Evolutionary conservation across 1,139 yeast genomes (phyloP).

Genomic region (Scheffersomyces titani): DNA sequence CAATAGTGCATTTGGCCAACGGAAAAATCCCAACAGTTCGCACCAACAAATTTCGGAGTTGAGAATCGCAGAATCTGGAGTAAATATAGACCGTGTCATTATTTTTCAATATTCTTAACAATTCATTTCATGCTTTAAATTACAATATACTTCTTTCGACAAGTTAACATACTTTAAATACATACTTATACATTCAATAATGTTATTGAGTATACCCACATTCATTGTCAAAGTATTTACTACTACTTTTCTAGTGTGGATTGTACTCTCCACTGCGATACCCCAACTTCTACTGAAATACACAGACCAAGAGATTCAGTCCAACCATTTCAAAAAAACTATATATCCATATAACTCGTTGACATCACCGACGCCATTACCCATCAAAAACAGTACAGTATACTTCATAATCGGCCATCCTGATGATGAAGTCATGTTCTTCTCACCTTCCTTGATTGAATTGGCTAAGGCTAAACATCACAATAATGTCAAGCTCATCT

Average conservation of each 20-base stretch:
- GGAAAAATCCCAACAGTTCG: constrained; percentile 1
- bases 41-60: not conserved
- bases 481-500: constrained; percentile 59
- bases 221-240: constrained; percentile 14
- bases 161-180: no score
- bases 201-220: constrained; percentile 11
- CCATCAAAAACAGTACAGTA: constrained; percentile 33
- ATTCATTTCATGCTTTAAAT: no score
- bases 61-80: not conserved
- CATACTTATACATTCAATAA: not conserved
- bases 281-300: constrained; percentile 40
- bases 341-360: constrained; percentile 41
- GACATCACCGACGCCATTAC: constrained; percentile 36
- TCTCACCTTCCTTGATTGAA: constrained; percentile 74
- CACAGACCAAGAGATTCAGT: constrained; percentile 27
- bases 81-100: not conserved
- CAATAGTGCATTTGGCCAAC: constrained; percentile 1
- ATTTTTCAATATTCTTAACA: not conserved
- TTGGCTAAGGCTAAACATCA: constrained; percentile 47
- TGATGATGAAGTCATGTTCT: constrained; percentile 98
- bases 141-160: not conserved
- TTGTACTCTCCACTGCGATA: constrained; percentile 38
- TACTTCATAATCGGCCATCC: constrained; percentile 88
- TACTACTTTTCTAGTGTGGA: constrained; percentile 37
- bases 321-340: constrained; percentile 21